Evolutionary conservation across 352 stramenopile species (phyloP), one percentile per base, ranked within the genome.

Genomic region (Pythium sukuiense): DNA sequence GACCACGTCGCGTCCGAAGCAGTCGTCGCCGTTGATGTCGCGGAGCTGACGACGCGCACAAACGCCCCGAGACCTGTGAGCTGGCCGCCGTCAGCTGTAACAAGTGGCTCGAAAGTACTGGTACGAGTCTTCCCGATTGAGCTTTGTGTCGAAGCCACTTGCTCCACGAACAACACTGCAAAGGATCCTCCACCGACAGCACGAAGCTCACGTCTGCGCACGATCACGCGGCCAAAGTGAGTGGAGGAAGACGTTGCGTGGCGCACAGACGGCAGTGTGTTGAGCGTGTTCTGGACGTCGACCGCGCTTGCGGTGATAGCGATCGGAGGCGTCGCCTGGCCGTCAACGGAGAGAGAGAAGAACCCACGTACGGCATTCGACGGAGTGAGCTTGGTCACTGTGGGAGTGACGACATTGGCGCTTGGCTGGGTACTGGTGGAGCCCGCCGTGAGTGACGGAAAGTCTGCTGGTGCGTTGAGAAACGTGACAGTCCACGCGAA

Each of bases 401-500:
- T n/a, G 16, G 72, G 67, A 20, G 43, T 30, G 9, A 63, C 37
- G 6, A 53, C 49, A 6, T 29, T 68, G 0, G 54, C 14, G 1
- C 20, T 7, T 14, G 39, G 62, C 5, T 59, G 27, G 5, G n/a
- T 48, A 1, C 24, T 9, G 1, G 55, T 49, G 11, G 35, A 11
- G 27, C 18, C 50, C 0, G 73, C 43, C 2, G 63, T n/a, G 3
- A 81, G 70, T 24, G 35, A 12, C 7, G 74, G 76, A 16, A 80
- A 76, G 30, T 69, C 65, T 2, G 62, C 45, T 14, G 69, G 69
- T 0, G 69, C 70, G n/a, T 70, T 54, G 3, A 43, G 16, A 32
- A 84, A 71, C 16, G 73, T 81, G 29, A 81, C 55, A 5, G 20
- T 61, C 74, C 76, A 82, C 37, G 43, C 33, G 14, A 46, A 61